Conservation (phyloP, 495 filamentous ascomycete species). For the Copromyces sp. region DNA sequence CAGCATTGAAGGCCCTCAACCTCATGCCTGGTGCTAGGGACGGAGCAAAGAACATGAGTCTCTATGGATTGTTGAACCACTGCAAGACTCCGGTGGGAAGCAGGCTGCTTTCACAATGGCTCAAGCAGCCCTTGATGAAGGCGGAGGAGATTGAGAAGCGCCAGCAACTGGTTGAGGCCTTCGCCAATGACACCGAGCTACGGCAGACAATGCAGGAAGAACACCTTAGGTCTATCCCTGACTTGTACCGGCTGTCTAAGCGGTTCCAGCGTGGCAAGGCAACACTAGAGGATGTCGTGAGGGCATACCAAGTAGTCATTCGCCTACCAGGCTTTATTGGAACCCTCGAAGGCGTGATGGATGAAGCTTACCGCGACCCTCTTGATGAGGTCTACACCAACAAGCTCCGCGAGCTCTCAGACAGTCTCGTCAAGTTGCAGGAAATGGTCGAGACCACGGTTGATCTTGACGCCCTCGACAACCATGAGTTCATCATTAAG, state of each 20-base stretch:
- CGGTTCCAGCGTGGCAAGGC: constrained; percentile 87
- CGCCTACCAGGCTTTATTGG: constrained; percentile 82
- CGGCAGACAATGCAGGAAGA: constrained; percentile 97
- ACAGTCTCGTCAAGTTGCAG: constrained; percentile 74
- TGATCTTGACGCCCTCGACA: constrained; percentile 88
- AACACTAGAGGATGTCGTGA: constrained; percentile 89
- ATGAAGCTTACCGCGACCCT: constrained; percentile 82
- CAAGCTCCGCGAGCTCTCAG: constrained; percentile 63
- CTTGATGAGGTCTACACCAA: constrained; percentile 81
- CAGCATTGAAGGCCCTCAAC: constrained; percentile 87
- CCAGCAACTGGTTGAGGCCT: constrained; percentile 91
- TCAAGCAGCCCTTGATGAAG: constrained; percentile 97
- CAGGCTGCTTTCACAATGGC: constrained; percentile 85
- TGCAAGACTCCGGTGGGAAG: constrained; percentile 95
- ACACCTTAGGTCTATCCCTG: constrained; percentile 86
- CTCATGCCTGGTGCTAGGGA: constrained; percentile 94
- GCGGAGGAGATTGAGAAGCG: constrained; percentile 79
- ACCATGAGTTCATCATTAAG: constrained; percentile 98
- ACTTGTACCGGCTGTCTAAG: constrained; percentile 88
- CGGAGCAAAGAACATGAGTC: constrained; percentile 92
- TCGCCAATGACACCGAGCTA: constrained; percentile 86
- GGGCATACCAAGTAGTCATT: constrained; percentile 89
- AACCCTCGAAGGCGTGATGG: constrained; percentile 87
- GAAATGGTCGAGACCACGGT: constrained; percentile 99
- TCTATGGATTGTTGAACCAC: constrained; percentile 91